Evolutionary conservation across 78 protist genomes (phyloP).

Genomic region (Protostelium mycophagum): DNA sequence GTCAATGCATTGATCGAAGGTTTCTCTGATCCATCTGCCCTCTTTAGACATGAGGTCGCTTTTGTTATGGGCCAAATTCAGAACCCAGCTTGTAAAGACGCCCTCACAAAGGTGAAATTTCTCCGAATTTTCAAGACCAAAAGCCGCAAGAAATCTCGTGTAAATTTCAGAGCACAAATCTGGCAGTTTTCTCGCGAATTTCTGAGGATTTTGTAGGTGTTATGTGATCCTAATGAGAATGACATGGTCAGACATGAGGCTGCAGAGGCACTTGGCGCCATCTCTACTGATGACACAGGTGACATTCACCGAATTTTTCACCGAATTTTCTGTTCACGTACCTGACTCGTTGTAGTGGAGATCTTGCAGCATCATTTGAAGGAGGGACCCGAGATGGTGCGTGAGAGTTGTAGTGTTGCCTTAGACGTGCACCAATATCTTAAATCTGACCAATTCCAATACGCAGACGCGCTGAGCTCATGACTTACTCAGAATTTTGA

Average conservation of each 20-base stretch:
- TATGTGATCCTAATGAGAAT: constrained; percentile 41
- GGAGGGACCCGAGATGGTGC: constrained; percentile 58
- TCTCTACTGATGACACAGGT: constrained; percentile 41
- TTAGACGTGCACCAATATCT: constrained; percentile 39
- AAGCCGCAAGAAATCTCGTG: too few species aligned
- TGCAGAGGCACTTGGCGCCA: constrained; percentile 83
- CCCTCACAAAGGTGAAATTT: constrained; percentile 25
- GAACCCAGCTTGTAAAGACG: constrained; percentile 21
- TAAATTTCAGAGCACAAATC: too few species aligned
- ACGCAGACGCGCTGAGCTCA: background rate
- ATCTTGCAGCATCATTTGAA: constrained; percentile 1
- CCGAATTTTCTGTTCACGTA: background rate
- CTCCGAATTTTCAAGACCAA: background rate
- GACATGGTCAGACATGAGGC: constrained; percentile 82
- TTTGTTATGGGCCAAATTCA: constrained; percentile 81
- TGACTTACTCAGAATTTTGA: too few species aligned
- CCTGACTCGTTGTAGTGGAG: background rate
- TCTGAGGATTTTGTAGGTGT: too few species aligned
- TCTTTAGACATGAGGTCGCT: constrained; percentile 78
- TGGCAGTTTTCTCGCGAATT: too few species aligned
- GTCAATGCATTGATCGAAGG: constrained; percentile 42
- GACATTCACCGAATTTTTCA: too few species aligned
- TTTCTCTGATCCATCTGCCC: constrained; percentile 28
- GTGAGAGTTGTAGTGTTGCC: constrained; percentile 75
- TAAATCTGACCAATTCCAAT: background rate